Percentiles rank a stretch among this genome's conserved stretches.
Evolutionary conservation across 129 eudicot genomes (phyloP).

Genomic region (Centrapalus pauciflorus): DNA sequence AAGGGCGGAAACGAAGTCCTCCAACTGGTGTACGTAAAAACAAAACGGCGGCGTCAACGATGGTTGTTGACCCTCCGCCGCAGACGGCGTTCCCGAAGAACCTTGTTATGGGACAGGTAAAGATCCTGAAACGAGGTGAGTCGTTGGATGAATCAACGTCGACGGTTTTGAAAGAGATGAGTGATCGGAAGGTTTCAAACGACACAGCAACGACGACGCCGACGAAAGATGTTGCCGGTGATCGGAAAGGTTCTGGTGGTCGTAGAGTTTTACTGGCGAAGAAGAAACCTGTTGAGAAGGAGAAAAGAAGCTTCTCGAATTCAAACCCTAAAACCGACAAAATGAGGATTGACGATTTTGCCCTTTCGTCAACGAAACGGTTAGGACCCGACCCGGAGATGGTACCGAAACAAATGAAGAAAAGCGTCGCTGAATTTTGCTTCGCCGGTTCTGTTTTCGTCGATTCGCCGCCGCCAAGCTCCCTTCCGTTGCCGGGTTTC

Average conservation of each 20-base stretch:
- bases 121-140: conserved; percentile 56
- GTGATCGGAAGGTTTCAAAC: conserved; percentile 14
- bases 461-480: conserved; percentile 59
- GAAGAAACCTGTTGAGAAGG: conserved; percentile 20
- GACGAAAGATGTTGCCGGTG: background rate
- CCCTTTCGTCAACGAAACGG: conserved; percentile 36
- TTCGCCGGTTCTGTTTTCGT: conserved; percentile 53
- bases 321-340: background rate
- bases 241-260: conserved; percentile 1
- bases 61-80: conserved; percentile 17
- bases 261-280: conserved; percentile 6
- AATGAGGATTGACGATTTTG: conserved; percentile 21
- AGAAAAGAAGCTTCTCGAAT: background rate
- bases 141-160: conserved; percentile 16
- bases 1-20: conserved; percentile 29
- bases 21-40: conserved; percentile 10
- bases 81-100: background rate
- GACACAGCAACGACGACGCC: background rate
- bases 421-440: conserved; percentile 23
- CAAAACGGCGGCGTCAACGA: conserved; percentile 10
- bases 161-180: background rate
- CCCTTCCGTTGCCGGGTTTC: conserved; percentile 51
- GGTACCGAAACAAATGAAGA: conserved; percentile 33
- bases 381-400: conserved; percentile 41
- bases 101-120: conserved; percentile 47